These are phyloP conservation scores for Desmodesmus armatus DNA, from an alignment of 139 green algal genomes.

Conservation along the genomic window DNA sequence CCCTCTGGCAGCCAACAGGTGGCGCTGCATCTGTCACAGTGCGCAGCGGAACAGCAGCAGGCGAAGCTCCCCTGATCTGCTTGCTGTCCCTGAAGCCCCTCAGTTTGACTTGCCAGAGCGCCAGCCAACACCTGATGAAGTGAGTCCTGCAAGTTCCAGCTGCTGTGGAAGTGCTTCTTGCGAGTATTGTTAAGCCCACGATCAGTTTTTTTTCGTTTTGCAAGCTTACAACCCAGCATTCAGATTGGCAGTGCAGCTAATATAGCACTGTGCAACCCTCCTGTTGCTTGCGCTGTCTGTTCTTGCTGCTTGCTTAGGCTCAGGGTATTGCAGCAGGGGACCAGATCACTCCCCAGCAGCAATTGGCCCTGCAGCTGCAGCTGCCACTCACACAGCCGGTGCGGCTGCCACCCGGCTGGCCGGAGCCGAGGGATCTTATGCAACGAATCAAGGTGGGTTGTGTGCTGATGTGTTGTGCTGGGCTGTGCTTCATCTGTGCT, in stretches of 20 bases:
- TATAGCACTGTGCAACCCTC: too few relatives aligned
- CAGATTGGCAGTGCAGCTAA: too few relatives aligned
- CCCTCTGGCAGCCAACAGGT: neutral
- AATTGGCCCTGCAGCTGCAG: constrained; percentile 19
- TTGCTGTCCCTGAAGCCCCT: neutral
- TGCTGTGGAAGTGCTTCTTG: neutral
- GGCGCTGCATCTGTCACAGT: neutral
- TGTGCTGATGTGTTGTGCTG: too few relatives aligned
- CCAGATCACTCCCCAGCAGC: constrained; percentile 17
- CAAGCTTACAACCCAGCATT: too few relatives aligned
- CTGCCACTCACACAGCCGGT: constrained; percentile 16
- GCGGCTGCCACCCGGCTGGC: neutral
- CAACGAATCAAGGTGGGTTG: constrained; percentile 9
- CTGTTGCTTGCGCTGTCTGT: neutral
- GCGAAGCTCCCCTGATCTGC: neutral
- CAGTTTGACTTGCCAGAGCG: neutral
- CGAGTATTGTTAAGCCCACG: neutral
- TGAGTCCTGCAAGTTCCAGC: neutral
- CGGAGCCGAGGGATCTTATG: constrained; percentile 21
- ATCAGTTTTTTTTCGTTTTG: too few relatives aligned
- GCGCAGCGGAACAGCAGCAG: neutral
- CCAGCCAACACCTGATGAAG: neutral
- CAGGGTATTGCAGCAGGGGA: neutral
- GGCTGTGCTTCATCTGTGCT: too few relatives aligned
- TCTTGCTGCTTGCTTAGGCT: neutral